Evolutionary conservation across 148 eudicot genomes (phyloP).

Genomic region (Vaccinium corymbosum): DNA sequence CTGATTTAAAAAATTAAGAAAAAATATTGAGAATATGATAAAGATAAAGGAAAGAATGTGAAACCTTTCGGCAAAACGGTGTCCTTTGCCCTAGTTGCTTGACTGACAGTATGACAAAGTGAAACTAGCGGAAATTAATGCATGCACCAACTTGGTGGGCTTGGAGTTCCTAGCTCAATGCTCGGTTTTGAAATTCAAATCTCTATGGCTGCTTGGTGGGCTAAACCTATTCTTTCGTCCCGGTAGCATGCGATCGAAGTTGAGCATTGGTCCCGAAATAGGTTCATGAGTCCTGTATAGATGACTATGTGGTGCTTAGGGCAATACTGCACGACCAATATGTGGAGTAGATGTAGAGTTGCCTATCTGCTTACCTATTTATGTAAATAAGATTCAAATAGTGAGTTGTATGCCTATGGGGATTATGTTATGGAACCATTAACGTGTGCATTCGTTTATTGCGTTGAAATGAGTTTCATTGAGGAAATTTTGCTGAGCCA

Average conservation of each 20-base stretch:
- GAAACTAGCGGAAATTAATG: neutral
- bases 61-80: neutral
- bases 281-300: neutral
- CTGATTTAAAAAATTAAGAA: neutral
- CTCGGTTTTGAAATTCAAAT: neutral
- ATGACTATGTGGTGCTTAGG: neutral
- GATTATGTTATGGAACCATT: neutral
- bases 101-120: neutral
- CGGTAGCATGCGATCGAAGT: neutral
- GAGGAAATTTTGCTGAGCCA: neutral
- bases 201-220: neutral
- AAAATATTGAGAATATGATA: neutral
- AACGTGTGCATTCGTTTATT: neutral
- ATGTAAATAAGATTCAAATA: neutral
- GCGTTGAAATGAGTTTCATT: neutral
- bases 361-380: neutral
- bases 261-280: neutral
- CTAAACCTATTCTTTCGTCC: neutral
- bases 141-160: neutral
- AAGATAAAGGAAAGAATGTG: neutral
- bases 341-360: neutral
- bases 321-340: neutral
- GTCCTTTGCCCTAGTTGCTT: neutral
- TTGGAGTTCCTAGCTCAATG: neutral
- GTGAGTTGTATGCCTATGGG: neutral